Evolutionary conservation across 129 eudicot species (phyloP).

Genomic region (Ambrosia artemisiifolia): DNA sequence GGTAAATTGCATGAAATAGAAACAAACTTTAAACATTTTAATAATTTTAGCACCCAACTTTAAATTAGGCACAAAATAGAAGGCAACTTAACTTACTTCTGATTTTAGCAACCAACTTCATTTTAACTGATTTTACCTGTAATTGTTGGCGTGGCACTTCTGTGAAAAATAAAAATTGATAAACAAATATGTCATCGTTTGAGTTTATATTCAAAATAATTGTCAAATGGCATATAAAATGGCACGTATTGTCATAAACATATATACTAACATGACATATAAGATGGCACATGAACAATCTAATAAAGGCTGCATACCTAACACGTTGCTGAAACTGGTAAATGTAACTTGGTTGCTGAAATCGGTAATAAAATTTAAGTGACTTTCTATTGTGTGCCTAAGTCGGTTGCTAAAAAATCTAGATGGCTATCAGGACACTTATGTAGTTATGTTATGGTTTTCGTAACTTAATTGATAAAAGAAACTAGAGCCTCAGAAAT

Average conservation of each 20-base stretch:
- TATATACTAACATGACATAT: background rate
- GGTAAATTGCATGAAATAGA: background rate
- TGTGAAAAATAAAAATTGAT: too few relatives aligned
- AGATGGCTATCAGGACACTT: too few relatives aligned
- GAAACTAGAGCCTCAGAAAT: too few relatives aligned
- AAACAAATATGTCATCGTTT: background rate
- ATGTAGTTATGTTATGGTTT: too few relatives aligned
- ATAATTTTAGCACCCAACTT: background rate
- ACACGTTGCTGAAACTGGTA: background rate
- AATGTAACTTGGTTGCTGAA: background rate
- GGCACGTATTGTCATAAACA: background rate
- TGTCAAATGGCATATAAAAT: background rate
- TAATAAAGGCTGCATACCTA: background rate
- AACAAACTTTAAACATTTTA: background rate
- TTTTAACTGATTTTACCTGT: background rate
- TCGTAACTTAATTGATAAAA: too few relatives aligned
- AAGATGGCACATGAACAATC: background rate
- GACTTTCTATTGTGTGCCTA: background rate
- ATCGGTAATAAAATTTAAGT: background rate
- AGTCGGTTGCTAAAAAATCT: too few relatives aligned
- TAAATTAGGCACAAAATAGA: background rate
- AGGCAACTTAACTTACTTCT: background rate
- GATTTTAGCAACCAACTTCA: background rate
- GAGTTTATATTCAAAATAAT: background rate
- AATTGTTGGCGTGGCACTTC: background rate